Evolutionary conservation across 192 early-diverging fungal genomes (phyloP).

Genomic region (Coemansia sp.): DNA sequence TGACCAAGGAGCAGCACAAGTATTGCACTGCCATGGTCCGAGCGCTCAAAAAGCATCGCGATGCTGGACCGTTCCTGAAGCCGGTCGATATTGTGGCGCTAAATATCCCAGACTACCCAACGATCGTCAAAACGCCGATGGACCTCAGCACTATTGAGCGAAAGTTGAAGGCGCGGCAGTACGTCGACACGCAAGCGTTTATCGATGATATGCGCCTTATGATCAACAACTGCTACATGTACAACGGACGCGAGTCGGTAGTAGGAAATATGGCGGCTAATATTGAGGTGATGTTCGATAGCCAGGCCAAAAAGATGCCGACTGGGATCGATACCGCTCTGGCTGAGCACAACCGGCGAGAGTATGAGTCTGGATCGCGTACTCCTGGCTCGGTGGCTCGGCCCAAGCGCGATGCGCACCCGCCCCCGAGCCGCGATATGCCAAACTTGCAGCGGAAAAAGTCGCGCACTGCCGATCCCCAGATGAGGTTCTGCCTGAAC

Average conservation of each 20-base stretch:
- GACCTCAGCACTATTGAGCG: slow-evolving; percentile 74
- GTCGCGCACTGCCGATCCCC: slow-evolving; percentile 53
- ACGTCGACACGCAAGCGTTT: slow-evolving; percentile 66
- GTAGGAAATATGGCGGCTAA: slow-evolving; percentile 68
- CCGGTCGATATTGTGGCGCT: slow-evolving; percentile 76
- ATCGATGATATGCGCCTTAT: slow-evolving; percentile 68
- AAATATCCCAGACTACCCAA: slow-evolving; percentile 77
- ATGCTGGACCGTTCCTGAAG: slow-evolving; percentile 80
- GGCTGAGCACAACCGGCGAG: slow-evolving; percentile 41
- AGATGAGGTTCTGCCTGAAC: slow-evolving; percentile 63
- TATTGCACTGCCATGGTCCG: slow-evolving; percentile 74
- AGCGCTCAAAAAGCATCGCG: slow-evolving; percentile 74
- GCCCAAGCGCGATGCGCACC: slow-evolving; percentile 62
- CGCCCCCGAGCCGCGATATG: slow-evolving; percentile 59
- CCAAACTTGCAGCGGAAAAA: slow-evolving; percentile 46
- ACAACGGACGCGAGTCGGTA: slow-evolving; percentile 73
- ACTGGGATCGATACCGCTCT: slow-evolving; percentile 53
- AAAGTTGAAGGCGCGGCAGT: slow-evolving; percentile 63
- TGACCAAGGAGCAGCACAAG: slow-evolving; percentile 82
- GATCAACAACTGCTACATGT: slow-evolving; percentile 76
- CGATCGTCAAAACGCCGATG: slow-evolving; percentile 74
- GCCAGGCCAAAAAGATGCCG: slow-evolving; percentile 69
- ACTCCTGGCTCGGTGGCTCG: slow-evolving; percentile 55
- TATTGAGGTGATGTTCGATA: slow-evolving; percentile 68
- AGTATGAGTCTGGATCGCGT: slow-evolving; percentile 28